Evolutionary conservation across 176 grass and related monocot genomes (phyloP).

Genomic region (Rhipidocladum racemiflorum): DNA sequence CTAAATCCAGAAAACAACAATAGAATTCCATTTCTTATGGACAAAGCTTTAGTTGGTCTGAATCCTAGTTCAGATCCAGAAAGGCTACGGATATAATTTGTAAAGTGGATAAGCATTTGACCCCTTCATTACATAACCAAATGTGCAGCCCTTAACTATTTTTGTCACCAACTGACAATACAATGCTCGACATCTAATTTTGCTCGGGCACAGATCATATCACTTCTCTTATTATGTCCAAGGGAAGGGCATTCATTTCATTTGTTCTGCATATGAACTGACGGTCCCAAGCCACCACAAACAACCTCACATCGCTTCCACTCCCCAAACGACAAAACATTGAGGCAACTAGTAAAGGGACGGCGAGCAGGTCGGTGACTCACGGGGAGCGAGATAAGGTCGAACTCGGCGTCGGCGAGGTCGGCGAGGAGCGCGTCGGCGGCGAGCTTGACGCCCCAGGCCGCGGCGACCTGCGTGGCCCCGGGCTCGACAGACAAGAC

Average conservation of each 20-base stretch:
- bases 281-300: neutral
- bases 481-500: constrained; percentile 65
- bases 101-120: neutral
- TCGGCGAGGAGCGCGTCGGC: constrained; percentile 58
- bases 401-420: constrained; percentile 44
- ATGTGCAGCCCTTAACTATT: neutral
- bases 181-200: neutral
- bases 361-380: neutral
- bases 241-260: neutral
- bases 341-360: neutral
- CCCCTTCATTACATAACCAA: neutral
- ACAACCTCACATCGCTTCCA: neutral
- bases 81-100: neutral
- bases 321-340: neutral
- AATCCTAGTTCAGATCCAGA: neutral
- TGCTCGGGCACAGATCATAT: neutral
- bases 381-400: constrained; percentile 70
- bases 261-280: neutral
- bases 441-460: constrained; percentile 58
- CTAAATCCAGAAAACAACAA: neutral
- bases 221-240: neutral
- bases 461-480: constrained; percentile 29
- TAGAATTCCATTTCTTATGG: neutral
- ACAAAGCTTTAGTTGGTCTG: neutral
- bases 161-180: neutral